A percentile compares a stretch with the other conserved stretches of the same genome.
Evolutionary conservation across 495 filamentous ascomycete species (phyloP).

Genomic region (Aspergillus kassunensis): DNA sequence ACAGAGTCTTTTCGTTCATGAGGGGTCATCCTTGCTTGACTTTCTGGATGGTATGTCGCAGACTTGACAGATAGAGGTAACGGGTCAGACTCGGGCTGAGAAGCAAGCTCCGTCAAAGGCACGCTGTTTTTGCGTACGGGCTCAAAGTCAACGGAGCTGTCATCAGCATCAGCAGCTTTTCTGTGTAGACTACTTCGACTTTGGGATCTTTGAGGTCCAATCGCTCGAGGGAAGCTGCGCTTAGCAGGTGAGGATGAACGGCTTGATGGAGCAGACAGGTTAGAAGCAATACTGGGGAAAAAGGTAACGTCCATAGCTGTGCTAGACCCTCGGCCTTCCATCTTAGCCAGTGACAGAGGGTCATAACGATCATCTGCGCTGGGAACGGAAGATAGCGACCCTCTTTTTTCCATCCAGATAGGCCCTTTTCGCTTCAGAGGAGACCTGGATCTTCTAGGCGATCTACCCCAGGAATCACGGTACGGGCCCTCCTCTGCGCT

Average conservation of each 20-base stretch:
- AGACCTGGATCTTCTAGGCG: conserved; percentile 7
- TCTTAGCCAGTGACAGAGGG: conserved; percentile 39
- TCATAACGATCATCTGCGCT: conserved; percentile 36
- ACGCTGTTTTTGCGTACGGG: conserved; percentile 17
- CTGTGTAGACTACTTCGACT: conserved; percentile 38
- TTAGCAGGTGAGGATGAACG: conserved; percentile 49
- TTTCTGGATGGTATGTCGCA: conserved; percentile 27
- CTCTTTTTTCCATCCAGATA: conserved; percentile 14
- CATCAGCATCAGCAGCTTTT: conserved; percentile 25
- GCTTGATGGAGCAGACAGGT: conserved; percentile 51
- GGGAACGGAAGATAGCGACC: conserved; percentile 34
- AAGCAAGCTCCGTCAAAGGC: conserved; percentile 12
- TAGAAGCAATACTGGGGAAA: conserved; percentile 55
- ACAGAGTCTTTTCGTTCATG: conserved; percentile 26
- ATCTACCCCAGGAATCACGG: conserved; percentile 1
- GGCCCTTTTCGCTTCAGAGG: conserved; percentile 7
- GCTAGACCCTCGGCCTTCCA: conserved; percentile 45
- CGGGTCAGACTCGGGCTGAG: conserved; percentile 25
- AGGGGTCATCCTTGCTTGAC: conserved; percentile 14
- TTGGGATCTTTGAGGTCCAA: conserved; percentile 41
- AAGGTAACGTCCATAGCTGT: conserved; percentile 43
- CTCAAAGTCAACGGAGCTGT: conserved; percentile 20
- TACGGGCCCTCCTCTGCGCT: conserved; percentile 21
- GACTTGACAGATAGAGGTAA: conserved; percentile 31
- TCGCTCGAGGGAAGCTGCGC: conserved; percentile 41